Percentiles rank a stretch among this genome's conserved stretches.
phyloP scores from a whole-genome alignment of 129 eudicot genomes.

The Solidago caesia region DNA sequence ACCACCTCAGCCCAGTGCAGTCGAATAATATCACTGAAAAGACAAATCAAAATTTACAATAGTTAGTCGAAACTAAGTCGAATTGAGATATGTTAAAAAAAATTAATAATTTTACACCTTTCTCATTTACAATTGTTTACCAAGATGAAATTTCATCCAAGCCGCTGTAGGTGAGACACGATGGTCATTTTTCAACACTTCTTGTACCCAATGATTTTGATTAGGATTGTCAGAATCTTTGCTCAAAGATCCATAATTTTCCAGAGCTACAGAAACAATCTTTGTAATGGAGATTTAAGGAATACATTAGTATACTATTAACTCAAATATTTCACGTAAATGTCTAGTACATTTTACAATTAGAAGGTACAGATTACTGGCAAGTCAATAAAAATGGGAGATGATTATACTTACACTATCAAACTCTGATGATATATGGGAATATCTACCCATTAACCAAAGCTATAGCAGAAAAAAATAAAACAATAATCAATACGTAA shows the following conservation, averaged over 20 bases:
- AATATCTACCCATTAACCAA: slow-evolving; percentile 94
- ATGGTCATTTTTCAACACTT: slow-evolving; percentile 56
- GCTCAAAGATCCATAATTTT: slow-evolving; percentile 75
- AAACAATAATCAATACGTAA: background rate
- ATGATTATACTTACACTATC: slow-evolving; percentile 72
- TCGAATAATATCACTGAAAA: too few relatives aligned
- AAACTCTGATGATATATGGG: slow-evolving; percentile 76
- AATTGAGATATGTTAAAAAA: too few relatives aligned
- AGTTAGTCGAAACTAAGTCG: too few relatives aligned
- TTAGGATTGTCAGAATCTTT: slow-evolving; percentile 48
- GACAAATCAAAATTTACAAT: too few relatives aligned
- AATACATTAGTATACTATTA: slow-evolving; percentile 4
- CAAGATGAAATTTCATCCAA: slow-evolving; percentile 63
- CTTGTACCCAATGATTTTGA: slow-evolving; percentile 57
- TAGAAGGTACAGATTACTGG: slow-evolving; percentile 2
- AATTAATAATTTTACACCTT: too few relatives aligned
- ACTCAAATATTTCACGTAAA: background rate
- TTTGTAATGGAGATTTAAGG: slow-evolving; percentile 27
- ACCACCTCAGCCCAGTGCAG: too few relatives aligned
- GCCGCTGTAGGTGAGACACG: slow-evolving; percentile 42
- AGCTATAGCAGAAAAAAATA: slow-evolving; percentile 50
- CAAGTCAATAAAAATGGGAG: slow-evolving; percentile 12
- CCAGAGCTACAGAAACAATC: slow-evolving; percentile 89
- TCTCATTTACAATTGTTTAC: slow-evolving; percentile 67
- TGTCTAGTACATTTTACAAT: background rate